Percentiles rank a stretch among this genome's conserved stretches.
Conservation (phyloP, 2,329 filamentous ascomycete species). For the Ceratocystis smalleyi region DNA sequence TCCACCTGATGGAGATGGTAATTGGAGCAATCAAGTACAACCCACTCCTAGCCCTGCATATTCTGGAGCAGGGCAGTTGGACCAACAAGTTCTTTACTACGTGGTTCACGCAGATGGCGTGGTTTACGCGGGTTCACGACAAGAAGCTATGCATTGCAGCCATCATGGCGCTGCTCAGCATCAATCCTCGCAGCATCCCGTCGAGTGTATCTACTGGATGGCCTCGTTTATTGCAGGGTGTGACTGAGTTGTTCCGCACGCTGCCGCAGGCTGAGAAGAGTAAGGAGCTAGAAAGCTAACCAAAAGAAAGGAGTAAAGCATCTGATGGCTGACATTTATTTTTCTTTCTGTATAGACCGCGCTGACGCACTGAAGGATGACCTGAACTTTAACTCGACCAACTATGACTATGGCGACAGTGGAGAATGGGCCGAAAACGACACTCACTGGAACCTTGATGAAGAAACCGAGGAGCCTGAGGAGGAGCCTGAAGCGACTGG, state of each 20-base stretch:
- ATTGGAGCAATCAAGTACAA: conserved; percentile 99
- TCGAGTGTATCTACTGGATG: conserved; percentile 88
- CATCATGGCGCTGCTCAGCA: conserved; percentile 68
- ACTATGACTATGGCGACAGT: conserved; percentile 51
- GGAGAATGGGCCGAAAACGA: conserved; percentile 76
- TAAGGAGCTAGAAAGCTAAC: conserved; percentile 27
- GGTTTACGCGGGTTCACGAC: conserved; percentile 86
- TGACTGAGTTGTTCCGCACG: conserved; percentile 82
- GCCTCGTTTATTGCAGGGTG: conserved; percentile 76
- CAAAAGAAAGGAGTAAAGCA: no score
- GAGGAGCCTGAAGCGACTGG: conserved; percentile 81
- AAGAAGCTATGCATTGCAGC: conserved; percentile 97
- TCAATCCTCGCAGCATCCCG: conserved; percentile 70
- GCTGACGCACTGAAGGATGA: conserved; percentile 87
- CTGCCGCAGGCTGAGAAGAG: conserved; percentile 75
- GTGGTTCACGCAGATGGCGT: conserved; percentile 94
- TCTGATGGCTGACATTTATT: not conserved
- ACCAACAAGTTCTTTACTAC: conserved; percentile 98
- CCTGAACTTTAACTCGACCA: conserved; percentile 50
- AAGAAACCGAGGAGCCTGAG: conserved; percentile 50
- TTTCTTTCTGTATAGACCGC: conserved; percentile 41
- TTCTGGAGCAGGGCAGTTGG: conserved; percentile 84
- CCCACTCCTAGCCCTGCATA: conserved; percentile 64
- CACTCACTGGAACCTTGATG: conserved; percentile 61
- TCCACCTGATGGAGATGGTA: conserved; percentile 96